Evolutionary conservation across 805 yeast genomes (phyloP), one percentile per base, ranked within the genome.

Genomic region (Myxozyma mucilagina): DNA sequence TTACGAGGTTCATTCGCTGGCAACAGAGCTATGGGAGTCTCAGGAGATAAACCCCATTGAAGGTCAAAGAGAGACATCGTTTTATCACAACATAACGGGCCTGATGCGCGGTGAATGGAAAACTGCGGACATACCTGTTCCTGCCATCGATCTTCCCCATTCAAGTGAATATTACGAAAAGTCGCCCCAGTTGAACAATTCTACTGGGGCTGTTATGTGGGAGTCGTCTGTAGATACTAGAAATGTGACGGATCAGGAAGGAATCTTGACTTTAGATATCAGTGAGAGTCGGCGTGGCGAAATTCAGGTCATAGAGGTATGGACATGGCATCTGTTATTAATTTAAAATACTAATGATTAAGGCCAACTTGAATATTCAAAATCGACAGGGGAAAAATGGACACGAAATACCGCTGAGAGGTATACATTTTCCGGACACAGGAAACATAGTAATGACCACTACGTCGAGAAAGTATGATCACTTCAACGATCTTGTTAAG

Each of bases 1-100:
- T 0, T 78, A 86, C 66, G 73, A 70, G 11, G 75, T 89, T 4
- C 82, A 85, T 57, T 59, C 70, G 1, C 65, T 70, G 20, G 84
- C 89, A 0, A 73, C 74, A 39, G 65, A 68, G 13, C 75, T 87
- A n/a, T 87, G 93, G 93, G 68, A 41, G 9, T 53, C 62, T 2
- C 67, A 63, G 48, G 36, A 29, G 6, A 49, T 45, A 8, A 41
- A 5, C 7, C 52, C 67, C 11, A 59, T 57, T 1, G 69, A 65
- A 16, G 71, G 67, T 3, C 42, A 77, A 14, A 61, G 67, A n/a
- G 63, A 67, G 3, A 18, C 35, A 11, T 55, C 67, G 10, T 57
- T 59, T 38, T 63, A 58, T 47, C 41, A 44, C 18, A 63, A 63
- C 55, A 59, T 63, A 39, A 63, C 67, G 10, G 67, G 67, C 16